These are phyloP conservation scores for Testicularia cyperi DNA, from an alignment of 1,284 basidiomycete genomes.

Conservation along the genomic window DNA sequence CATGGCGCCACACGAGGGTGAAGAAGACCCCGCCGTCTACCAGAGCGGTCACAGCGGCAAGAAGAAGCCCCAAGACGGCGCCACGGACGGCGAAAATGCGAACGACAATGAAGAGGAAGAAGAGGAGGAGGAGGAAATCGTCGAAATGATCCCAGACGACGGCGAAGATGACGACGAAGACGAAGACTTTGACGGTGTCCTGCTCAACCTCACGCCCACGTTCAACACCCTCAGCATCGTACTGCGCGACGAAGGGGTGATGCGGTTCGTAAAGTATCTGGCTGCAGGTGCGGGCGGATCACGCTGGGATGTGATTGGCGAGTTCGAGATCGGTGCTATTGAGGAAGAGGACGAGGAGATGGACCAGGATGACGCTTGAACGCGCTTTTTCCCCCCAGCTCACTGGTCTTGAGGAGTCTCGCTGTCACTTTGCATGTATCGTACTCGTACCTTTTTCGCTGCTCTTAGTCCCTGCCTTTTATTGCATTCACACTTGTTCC, in stretches of 20 bases:
- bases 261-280: conserved; percentile 64
- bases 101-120: conserved; percentile 25
- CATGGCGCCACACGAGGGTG: conserved; percentile 88
- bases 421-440: no score
- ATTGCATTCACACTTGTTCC: no score
- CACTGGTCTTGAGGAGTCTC: no score
- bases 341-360: conserved; percentile 50
- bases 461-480: no score
- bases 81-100: no score
- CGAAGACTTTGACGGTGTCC: conserved; percentile 73
- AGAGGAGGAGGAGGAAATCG: conserved; percentile 59
- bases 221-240: conserved; percentile 90
- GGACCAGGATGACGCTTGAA: no score
- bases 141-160: conserved; percentile 54
- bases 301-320: conserved; percentile 57
- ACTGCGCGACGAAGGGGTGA: conserved; percentile 85
- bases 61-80: no score
- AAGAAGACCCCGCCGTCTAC: conserved; percentile 79
- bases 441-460: no score
- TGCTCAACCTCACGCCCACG: conserved; percentile 83
- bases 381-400: no score
- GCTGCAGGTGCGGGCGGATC: conserved; percentile 52
- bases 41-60: conserved; percentile 64
- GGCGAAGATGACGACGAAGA: conserved; percentile 62
- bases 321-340: conserved; percentile 52